Evolutionary conservation across 768 basidiomycete species (phyloP).

Genomic region (Amanita rubescens): DNA sequence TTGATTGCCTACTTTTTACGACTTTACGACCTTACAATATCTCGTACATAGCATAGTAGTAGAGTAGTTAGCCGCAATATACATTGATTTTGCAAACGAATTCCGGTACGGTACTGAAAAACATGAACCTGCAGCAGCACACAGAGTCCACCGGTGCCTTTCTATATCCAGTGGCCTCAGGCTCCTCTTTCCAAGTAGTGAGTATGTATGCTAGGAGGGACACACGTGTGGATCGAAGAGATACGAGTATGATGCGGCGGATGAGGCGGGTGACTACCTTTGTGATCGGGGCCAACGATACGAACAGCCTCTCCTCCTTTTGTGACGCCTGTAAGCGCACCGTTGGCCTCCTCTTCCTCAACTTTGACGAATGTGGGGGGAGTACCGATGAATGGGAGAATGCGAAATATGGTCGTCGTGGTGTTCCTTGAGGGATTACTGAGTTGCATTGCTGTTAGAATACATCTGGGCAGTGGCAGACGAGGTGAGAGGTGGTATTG

Average conservation of each 20-base stretch:
- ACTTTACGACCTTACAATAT: not conserved
- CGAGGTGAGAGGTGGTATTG: slow-evolving; percentile 54
- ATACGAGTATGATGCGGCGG: slow-evolving; percentile 38
- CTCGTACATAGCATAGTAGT: too few species aligned
- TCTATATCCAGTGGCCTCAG: too few species aligned
- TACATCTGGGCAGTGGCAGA: slow-evolving; percentile 41
- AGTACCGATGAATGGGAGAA: slow-evolving; percentile 17
- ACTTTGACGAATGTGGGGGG: not conserved
- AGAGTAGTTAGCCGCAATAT: too few species aligned
- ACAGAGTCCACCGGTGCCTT: too few species aligned
- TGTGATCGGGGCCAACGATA: slow-evolving; percentile 32
- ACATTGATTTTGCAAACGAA: too few species aligned
- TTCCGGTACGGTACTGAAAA: too few species aligned
- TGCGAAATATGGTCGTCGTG: slow-evolving; percentile 40
- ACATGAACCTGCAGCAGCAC: too few species aligned
- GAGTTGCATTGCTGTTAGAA: slow-evolving; percentile 27
- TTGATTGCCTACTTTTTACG: not conserved
- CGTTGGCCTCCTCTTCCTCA: not conserved
- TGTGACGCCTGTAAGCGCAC: not conserved
- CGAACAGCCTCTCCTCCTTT: not conserved
- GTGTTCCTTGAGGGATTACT: slow-evolving; percentile 25
- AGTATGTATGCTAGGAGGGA: slow-evolving; percentile 21
- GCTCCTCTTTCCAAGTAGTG: too few species aligned
- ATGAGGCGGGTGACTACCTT: slow-evolving; percentile 27
- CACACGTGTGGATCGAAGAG: slow-evolving; percentile 25